Base-by-base conservation (phyloP, 805 yeast genomes). In the Cyberlindnera sargentensis region DNA sequence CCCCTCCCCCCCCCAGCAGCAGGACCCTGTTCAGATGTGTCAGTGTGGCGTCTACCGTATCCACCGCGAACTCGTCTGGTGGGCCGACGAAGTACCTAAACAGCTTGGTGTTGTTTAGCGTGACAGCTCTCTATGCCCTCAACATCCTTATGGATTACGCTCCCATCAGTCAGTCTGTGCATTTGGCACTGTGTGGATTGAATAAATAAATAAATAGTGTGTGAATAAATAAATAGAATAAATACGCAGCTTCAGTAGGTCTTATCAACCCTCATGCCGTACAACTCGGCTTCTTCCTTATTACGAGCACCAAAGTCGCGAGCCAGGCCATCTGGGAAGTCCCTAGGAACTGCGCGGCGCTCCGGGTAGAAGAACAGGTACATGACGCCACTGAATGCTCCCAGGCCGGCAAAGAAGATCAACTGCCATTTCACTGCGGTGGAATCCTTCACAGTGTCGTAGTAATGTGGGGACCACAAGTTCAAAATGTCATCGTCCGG, bases 401-500 rank as follows among this genome's bases (percentile, higher is more conserved):
- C 71, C 41, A 75, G 50, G 5, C 58, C 59, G n/a, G 72, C 79
- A 55, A 82, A 75, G 63, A 82, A 82, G 6, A 67, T 57, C n/a
- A 65, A 66, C 49, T 80, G 74, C 61, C 77, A 77, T 52, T 64
- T 71, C 42, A 79, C 62, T 1, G 95, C 95, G 30, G 76, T 72
- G 37, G 63, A 58, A 63, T 84, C 82, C 34, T 75, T 66, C 31
- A 79, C 83, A 33, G 69, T 62, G 53, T 80, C 78, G 61, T 71
- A 78, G 57, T 80, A 74, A 57, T 86, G 95, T 9, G 95, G 93
- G 7, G 95, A 76, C 95, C 95, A 86, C 72, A 84, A 73, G 62
- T 86, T 90, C 57, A 80, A 71, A 62, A 76, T 67, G 58, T 86
- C 95, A 52, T 81, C 84, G 55, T 80, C 77, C 43, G 80, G 77